Percentiles rank a stretch among this genome's conserved stretches.
These are phyloP conservation scores for Pholiota conissans DNA, from an alignment of 768 basidiomycete genomes.

Conservation along the genomic window DNA sequence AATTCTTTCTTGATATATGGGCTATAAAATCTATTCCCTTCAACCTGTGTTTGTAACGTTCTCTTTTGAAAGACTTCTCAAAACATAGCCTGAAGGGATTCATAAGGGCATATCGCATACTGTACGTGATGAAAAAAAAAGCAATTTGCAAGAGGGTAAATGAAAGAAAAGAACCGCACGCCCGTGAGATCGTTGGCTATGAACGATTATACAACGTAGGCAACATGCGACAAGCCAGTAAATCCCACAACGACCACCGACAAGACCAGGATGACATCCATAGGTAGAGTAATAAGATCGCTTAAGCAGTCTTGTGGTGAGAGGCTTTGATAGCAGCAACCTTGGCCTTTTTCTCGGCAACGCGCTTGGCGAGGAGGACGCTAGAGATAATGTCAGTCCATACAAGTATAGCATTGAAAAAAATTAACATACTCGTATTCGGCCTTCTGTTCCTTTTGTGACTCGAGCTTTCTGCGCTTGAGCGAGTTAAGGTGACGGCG, in stretches of 20 bases:
- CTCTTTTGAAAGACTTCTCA: too few species aligned
- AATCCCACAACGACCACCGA: conserved; percentile 9
- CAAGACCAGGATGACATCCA: conserved; percentile 7
- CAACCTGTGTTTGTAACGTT: too few species aligned
- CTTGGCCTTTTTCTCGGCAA: conserved; percentile 93
- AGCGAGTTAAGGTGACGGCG: conserved; percentile 89
- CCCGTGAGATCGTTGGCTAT: conserved; percentile 8
- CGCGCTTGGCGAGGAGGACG: conserved; percentile 79
- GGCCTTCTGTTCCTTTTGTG: conserved; percentile 92
- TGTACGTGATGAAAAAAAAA: conserved; percentile 9
- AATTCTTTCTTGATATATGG: too few species aligned
- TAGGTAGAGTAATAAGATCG: conserved; percentile 1
- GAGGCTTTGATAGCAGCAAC: conserved; percentile 84
- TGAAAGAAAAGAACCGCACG: conserved; percentile 8
- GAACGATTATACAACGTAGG: conserved; percentile 8
- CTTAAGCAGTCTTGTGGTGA: conserved; percentile 44
- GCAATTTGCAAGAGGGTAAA: conserved; percentile 10
- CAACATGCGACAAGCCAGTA: conserved; percentile 12
- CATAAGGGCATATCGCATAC: conserved; percentile 19
- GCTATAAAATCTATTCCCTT: too few species aligned
- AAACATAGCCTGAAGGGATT: too few species aligned
- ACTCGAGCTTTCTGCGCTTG: conserved; percentile 84
- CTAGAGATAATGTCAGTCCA: conserved; percentile 28
- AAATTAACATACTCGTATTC: conserved; percentile 79
- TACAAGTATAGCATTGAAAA: conserved; percentile 3